Evolutionary conservation across 441 rosid species (phyloP).

Genomic region (Mallotus japonicus): DNA sequence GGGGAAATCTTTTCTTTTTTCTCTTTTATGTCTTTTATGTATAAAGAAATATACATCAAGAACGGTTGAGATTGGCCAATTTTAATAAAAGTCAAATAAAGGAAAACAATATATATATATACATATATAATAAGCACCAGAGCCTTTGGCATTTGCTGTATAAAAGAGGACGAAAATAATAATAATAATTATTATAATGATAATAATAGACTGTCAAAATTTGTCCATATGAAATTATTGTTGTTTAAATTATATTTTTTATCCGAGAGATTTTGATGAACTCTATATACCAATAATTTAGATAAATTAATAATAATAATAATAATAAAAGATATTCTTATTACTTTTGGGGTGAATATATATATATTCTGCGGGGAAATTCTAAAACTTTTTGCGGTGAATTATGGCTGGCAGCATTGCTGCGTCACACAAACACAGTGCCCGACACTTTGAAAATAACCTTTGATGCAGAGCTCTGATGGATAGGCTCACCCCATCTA

Average conservation of each 20-base stretch:
- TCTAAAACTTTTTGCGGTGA: constrained; percentile 6
- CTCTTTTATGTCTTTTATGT: not conserved
- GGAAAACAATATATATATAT: not conserved
- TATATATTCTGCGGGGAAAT: not conserved
- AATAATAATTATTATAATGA: too few species aligned
- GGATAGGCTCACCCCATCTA: too few species aligned
- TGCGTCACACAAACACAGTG: not conserved
- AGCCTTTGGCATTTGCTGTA: not conserved
- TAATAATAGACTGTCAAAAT: too few species aligned
- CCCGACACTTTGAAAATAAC: constrained; percentile 30
- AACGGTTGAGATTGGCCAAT: not conserved
- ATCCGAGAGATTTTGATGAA: too few species aligned
- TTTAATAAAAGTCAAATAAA: not conserved
- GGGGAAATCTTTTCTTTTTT: not conserved
- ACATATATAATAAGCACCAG: too few species aligned
- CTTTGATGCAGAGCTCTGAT: constrained; percentile 10
- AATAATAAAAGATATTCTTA: too few species aligned
- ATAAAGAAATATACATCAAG: not conserved
- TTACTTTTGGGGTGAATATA: too few species aligned
- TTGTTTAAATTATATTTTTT: too few species aligned
- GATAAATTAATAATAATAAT: too few species aligned
- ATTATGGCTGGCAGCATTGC: constrained; percentile 22
- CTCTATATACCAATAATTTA: too few species aligned
- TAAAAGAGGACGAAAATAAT: not conserved
- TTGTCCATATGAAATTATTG: too few species aligned